Base-by-base conservation (phyloP, 164 flowering plant species). In the Magnolia kwangsiensis region DNA sequence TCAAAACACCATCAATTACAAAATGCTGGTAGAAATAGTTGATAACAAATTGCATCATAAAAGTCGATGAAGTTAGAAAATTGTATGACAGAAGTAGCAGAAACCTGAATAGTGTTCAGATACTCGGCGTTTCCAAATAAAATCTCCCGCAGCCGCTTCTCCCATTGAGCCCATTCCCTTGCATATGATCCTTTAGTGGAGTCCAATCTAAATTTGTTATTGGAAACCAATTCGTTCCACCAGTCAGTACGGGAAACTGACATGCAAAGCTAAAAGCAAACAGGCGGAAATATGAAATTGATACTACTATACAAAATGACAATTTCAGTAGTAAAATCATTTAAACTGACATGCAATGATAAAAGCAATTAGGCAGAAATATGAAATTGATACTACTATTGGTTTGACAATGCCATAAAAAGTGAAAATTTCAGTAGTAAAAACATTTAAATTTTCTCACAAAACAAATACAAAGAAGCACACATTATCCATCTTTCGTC, bases 151-250 rank as follows among this genome's bases (percentile, higher is more conserved):
- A 96, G 73, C 37, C 83, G 80, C 81, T 87, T 90, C 82, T 96
- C 99, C 99, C 99, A 96, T 72, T 84, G 86, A 71, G 81, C 79
- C 99, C 99, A 96, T 45, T 92, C 97, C 50, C 79, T 80, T 31
- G 91, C 86, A 81, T 94, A 96, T 68, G 91, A 58, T 72, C 99
- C 99, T 82, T 92, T 94, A 24, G 93, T 85, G 50, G 98, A 85
- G n/a, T 96, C 98, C 84, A 85, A 51, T 77, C 99, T 96, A 63
- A 72, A 20, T 50, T 23, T 51, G 13, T 31, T 75, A 8, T 23
- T 65, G 4, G 72, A 68, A 14, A 67, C 24, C 18, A 74, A 65
- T 18, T 13, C 19, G 24, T 50, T 45, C 18, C 14, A 20, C 1
- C 58, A 14, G 9, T 68, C 50, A 14, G 29, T 55, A 55, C 1